Conservation (phyloP, 345 rosid species). For the Erodium maritimum region DNA sequence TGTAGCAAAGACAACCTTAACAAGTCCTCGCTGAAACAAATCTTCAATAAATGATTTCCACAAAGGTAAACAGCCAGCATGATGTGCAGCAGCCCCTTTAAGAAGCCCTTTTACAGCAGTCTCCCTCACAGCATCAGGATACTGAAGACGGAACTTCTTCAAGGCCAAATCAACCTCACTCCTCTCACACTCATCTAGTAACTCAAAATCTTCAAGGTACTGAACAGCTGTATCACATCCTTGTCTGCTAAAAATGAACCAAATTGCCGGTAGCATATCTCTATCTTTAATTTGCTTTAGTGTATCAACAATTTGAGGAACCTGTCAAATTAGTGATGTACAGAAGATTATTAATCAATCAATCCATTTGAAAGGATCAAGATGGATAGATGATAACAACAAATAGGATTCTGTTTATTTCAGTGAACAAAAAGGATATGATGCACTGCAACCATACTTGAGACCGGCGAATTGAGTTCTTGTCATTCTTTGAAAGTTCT, state of each 20-base stretch:
- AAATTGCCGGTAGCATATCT: slow-evolving; percentile 86
- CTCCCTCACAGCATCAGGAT: slow-evolving; percentile 93
- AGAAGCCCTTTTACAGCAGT: slow-evolving; percentile 72
- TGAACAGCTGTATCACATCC: slow-evolving; percentile 94
- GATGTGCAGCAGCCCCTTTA: slow-evolving; percentile 87
- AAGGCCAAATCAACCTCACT: slow-evolving; percentile 84
- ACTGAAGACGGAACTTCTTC: slow-evolving; percentile 60
- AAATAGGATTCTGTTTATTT: slow-evolving; percentile 1
- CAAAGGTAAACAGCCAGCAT: slow-evolving; percentile 93
- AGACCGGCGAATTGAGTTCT: slow-evolving; percentile 63
- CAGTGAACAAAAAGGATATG: background rate
- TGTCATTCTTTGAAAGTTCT: slow-evolving; percentile 73
- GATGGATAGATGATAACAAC: background rate
- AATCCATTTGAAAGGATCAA: slow-evolving; percentile 2
- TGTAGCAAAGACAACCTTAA: slow-evolving; percentile 90
- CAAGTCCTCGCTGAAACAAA: slow-evolving; percentile 79
- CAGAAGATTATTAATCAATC: slow-evolving; percentile 4
- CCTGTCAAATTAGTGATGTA: slow-evolving; percentile 36
- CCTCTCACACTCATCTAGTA: slow-evolving; percentile 72
- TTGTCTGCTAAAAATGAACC: slow-evolving; percentile 91
- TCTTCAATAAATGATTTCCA: slow-evolving; percentile 94
- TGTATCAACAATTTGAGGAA: slow-evolving; percentile 75
- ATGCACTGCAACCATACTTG: slow-evolving; percentile 31
- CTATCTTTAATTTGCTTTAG: slow-evolving; percentile 58
- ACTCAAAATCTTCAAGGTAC: slow-evolving; percentile 63